These are phyloP conservation scores for Trypanosoma boissoni DNA, from an alignment of 208 protist species.

Conservation along the genomic window DNA sequence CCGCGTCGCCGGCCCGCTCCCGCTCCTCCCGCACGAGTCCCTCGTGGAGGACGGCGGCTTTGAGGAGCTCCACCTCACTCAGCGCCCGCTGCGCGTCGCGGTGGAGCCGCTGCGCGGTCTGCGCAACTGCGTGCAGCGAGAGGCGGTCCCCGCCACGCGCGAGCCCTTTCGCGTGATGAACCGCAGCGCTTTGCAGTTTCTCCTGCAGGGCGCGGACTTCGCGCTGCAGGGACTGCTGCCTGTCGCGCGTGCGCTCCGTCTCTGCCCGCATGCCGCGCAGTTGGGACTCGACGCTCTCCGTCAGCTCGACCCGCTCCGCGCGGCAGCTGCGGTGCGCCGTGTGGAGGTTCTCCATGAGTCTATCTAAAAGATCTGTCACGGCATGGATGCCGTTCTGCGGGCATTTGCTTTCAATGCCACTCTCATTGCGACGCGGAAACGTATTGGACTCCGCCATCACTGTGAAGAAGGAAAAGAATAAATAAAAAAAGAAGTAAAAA, in stretches of 20 bases:
- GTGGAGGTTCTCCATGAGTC: conserved; percentile 10
- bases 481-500: conserved; percentile 16
- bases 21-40: conserved; percentile 14
- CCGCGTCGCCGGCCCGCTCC: conserved; percentile 5
- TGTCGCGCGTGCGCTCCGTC: neutral
- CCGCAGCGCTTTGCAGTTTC: conserved; percentile 14
- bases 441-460: neutral
- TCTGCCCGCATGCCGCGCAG: conserved; percentile 11
- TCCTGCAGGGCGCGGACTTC: conserved; percentile 18
- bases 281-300: conserved; percentile 6
- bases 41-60: conserved; percentile 14
- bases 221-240: conserved; percentile 10
- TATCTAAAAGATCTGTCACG: conserved; percentile 4
- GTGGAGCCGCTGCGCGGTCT: conserved; percentile 33
- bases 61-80: conserved; percentile 48
- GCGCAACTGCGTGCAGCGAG: neutral
- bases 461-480: neutral
- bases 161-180: neutral
- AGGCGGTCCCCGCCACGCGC: neutral
- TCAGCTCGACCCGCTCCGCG: conserved; percentile 8
- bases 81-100: conserved; percentile 41
- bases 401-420: neutral
- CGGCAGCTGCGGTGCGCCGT: conserved; percentile 7
- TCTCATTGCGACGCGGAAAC: neutral
- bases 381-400: neutral